These are phyloP conservation scores for Borovskyia barvae DNA, from an alignment of 208 protist species.

Conservation along the genomic window DNA sequence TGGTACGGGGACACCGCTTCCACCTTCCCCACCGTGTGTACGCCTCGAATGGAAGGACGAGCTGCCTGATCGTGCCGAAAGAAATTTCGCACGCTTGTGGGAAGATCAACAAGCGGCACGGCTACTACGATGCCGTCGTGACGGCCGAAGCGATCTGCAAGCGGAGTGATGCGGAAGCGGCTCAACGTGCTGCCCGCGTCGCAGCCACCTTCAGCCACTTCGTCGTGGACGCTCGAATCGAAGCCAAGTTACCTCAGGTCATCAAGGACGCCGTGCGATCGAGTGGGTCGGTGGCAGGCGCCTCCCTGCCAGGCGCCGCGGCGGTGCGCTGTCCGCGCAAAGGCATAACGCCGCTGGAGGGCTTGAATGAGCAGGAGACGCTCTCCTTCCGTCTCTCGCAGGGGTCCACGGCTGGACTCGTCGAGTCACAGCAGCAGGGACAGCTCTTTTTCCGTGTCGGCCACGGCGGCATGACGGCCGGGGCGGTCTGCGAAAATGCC, in stretches of 20 bases:
- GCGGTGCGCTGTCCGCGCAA: slow-evolving; percentile 21
- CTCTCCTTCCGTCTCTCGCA: slow-evolving; percentile 73
- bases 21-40: slow-evolving; percentile 63
- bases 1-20: slow-evolving; percentile 40
- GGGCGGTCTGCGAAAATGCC: slow-evolving; percentile 84
- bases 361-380: slow-evolving; percentile 52
- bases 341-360: slow-evolving; percentile 51
- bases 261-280: slow-evolving; percentile 36
- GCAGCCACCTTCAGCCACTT: slow-evolving; percentile 78
- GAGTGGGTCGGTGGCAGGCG: neutral
- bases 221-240: slow-evolving; percentile 75
- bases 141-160: slow-evolving; percentile 85
- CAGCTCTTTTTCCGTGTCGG: slow-evolving; percentile 75
- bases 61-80: slow-evolving; percentile 80
- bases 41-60: slow-evolving; percentile 55
- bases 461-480: slow-evolving; percentile 80
- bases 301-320: neutral
- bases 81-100: slow-evolving; percentile 65
- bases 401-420: slow-evolving; percentile 36
- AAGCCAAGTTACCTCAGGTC: slow-evolving; percentile 50
- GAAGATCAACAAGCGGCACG: slow-evolving; percentile 86
- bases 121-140: slow-evolving; percentile 85
- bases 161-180: slow-evolving; percentile 53
- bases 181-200: slow-evolving; percentile 57
- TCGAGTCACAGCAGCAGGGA: slow-evolving; percentile 36